These are phyloP conservation scores for Starmerella sirachaensis DNA, from an alignment of 805 yeast genomes.

Conservation along the genomic window DNA sequence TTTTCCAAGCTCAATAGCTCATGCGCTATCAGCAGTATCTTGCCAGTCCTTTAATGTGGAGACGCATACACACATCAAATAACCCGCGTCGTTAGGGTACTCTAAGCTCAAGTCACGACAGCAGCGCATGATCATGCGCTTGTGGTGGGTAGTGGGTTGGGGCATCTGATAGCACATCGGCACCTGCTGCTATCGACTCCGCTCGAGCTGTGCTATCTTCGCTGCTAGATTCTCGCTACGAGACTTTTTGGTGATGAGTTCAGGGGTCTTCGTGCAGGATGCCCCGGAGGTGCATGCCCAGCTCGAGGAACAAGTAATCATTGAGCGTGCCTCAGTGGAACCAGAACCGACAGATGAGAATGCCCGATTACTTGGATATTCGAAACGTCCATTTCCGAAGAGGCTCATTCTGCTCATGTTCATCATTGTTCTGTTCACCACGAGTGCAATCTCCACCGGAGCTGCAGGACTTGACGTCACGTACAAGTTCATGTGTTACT, in stretches of 20 bases:
- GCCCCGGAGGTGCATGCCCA: constrained; percentile 12
- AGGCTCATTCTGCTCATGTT: constrained; percentile 14
- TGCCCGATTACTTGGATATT: constrained; percentile 17
- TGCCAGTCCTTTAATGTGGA: too few species aligned
- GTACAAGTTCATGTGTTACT: constrained; percentile 20
- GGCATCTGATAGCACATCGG: too few species aligned
- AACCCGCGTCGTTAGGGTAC: too few species aligned
- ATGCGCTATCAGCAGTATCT: too few species aligned
- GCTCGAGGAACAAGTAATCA: constrained; percentile 12
- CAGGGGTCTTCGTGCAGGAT: constrained; percentile 12
- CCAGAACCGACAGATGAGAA: constrained; percentile 12
- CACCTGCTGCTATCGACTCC: too few species aligned
- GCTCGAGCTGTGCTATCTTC: too few species aligned
- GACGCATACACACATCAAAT: too few species aligned
- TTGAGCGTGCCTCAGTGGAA: constrained; percentile 19
- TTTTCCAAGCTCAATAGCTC: too few species aligned
- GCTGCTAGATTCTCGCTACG: too few species aligned
- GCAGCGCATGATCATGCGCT: too few species aligned
- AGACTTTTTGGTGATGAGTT: constrained; percentile 3
- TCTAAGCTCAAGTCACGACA: too few species aligned
- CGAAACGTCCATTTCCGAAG: constrained; percentile 18
- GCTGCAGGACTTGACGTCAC: constrained; percentile 20
- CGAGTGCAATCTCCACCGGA: constrained; percentile 15
- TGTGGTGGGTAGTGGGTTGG: too few species aligned
- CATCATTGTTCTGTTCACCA: constrained; percentile 6